phyloP scores from a whole-genome alignment of 1,284 basidiomycete genomes.

The Ganoderma leucocontextum region DNA sequence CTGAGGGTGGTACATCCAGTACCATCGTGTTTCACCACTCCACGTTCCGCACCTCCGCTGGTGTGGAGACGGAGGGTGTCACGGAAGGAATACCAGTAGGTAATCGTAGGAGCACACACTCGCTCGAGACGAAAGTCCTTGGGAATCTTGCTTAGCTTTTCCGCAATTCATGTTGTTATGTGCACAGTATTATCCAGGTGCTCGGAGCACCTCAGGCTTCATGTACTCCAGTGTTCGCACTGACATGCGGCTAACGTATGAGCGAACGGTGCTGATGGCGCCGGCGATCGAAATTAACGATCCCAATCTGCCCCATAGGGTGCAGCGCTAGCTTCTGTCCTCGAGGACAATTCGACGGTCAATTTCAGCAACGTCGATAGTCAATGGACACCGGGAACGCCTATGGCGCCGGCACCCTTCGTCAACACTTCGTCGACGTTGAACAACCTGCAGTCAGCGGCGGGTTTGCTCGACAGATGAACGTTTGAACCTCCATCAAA shows the following conservation, averaged over 20 bases:
- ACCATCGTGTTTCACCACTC: conserved; percentile 1
- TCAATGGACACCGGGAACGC: too few species aligned
- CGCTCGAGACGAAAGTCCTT: not conserved
- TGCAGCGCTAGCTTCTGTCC: too few species aligned
- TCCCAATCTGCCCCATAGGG: too few species aligned
- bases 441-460: too few species aligned
- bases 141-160: not conserved
- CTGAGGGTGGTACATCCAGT: not conserved
- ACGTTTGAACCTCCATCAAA: too few species aligned
- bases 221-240: not conserved
- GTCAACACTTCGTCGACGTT: too few species aligned
- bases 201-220: not conserved
- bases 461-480: too few species aligned
- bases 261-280: not conserved
- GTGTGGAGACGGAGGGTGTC: not conserved
- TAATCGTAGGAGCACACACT: not conserved
- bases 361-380: too few species aligned
- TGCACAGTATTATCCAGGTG: not conserved
- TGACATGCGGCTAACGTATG: not conserved
- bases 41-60: not conserved
- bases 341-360: too few species aligned
- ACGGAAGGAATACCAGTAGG: not conserved
- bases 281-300: not conserved
- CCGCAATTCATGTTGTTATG: not conserved
- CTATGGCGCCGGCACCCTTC: too few species aligned